Conservation (phyloP, 108 stramenopile species). For the Skeletonema menzelii region DNA sequence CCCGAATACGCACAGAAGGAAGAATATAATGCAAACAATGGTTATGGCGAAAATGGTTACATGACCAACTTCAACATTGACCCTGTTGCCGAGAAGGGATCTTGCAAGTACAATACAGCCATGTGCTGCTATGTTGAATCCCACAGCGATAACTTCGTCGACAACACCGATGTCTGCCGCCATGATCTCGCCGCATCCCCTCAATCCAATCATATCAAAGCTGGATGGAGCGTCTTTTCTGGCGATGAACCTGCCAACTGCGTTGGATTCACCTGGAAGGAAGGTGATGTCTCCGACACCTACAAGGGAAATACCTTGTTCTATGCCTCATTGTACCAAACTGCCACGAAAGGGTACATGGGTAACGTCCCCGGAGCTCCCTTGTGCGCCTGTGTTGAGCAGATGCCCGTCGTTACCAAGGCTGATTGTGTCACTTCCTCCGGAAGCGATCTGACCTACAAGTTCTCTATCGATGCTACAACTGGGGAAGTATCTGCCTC, state of each 20-base stretch:
- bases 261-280: conserved; percentile 37
- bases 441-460: conserved; percentile 1
- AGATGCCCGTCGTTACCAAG: conserved; percentile 29
- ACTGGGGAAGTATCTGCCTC: conserved; percentile 20
- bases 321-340: conserved; percentile 28
- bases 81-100: background rate
- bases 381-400: conserved; percentile 49
- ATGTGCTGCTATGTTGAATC: conserved; percentile 42
- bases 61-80: conserved; percentile 35
- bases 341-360: conserved; percentile 31
- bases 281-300: conserved; percentile 6
- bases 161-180: conserved; percentile 30
- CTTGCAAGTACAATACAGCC: conserved; percentile 26
- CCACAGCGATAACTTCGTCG: background rate
- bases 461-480: conserved; percentile 4
- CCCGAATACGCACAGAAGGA: conserved; percentile 31
- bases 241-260: conserved; percentile 23
- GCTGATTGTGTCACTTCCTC: conserved; percentile 11
- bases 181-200: conserved; percentile 28
- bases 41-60: conserved; percentile 23
- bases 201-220: conserved; percentile 29
- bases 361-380: conserved; percentile 45
- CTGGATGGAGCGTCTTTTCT: conserved; percentile 31
- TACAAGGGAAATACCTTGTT: conserved; percentile 30
- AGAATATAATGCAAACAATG: conserved; percentile 19